These are phyloP conservation scores for Pseudogymnoascus sp. DNA, from an alignment of 2,329 filamentous ascomycete genomes.

Conservation along the genomic window DNA sequence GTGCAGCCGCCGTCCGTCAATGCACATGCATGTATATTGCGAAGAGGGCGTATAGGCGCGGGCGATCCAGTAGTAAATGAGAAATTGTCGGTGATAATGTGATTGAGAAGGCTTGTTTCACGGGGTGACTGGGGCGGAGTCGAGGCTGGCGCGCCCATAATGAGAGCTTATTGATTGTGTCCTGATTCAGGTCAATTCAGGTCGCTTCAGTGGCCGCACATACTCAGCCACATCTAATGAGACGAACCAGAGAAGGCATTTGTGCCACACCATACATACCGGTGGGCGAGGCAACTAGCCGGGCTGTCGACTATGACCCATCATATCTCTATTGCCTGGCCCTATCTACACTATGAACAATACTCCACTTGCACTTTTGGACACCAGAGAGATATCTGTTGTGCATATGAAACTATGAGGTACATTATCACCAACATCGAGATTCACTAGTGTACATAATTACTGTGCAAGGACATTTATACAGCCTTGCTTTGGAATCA, in stretches of 20 bases:
- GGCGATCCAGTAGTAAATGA: slow-evolving; percentile 6
- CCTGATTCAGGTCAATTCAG: not conserved
- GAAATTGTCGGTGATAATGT: not conserved
- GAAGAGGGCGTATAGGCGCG: slow-evolving; percentile 8
- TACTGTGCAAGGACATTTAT: not conserved
- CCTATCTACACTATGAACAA: not conserved
- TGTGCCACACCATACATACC: not conserved
- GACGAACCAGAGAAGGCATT: not conserved
- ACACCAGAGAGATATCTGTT: not conserved
- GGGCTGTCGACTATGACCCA: not conserved
- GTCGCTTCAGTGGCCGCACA: not conserved
- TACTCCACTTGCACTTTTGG: not conserved
- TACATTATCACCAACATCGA: slow-evolving; percentile 1
- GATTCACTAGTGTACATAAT: not conserved
- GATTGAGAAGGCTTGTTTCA: not conserved
- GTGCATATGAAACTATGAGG: not conserved
- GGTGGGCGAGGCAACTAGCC: not conserved
- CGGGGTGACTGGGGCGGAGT: not conserved
- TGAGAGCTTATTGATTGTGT: not conserved
- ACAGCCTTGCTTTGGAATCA: slow-evolving; percentile 4
- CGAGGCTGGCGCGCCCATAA: not conserved
- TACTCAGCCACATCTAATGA: slow-evolving; percentile 5
- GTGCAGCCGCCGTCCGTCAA: not conserved
- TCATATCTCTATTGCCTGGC: not conserved
- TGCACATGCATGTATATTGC: not conserved